A percentile compares a stretch with the other conserved stretches of the same genome.
phyloP scores from a whole-genome alignment of 2,329 filamentous ascomycete genomes.

The Aspergillus sp. region DNA sequence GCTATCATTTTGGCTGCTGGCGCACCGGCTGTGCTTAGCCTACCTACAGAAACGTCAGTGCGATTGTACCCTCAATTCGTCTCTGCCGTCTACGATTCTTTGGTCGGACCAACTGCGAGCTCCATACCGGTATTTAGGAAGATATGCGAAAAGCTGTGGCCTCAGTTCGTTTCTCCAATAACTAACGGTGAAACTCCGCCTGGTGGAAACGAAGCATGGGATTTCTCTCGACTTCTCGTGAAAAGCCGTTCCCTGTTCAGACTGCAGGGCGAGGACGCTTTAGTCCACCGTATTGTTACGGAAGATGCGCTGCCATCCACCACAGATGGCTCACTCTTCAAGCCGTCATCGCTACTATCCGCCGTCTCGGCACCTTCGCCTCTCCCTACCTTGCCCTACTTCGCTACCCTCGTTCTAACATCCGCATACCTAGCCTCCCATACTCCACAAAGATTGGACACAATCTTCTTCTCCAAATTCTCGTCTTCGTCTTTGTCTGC shows the following conservation, averaged over 20 bases:
- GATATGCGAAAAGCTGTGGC: constrained; percentile 76
- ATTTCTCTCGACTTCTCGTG: constrained; percentile 81
- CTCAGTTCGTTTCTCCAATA: constrained; percentile 77
- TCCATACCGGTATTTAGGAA: constrained; percentile 72
- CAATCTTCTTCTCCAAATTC: constrained; percentile 51
- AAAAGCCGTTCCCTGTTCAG: constrained; percentile 47
- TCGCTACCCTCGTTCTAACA: constrained; percentile 48
- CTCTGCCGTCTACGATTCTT: constrained; percentile 80
- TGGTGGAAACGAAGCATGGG: constrained; percentile 57
- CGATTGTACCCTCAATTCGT: constrained; percentile 66
- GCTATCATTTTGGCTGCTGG: constrained; percentile 67
- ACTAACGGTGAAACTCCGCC: constrained; percentile 60
- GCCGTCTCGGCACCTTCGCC: constrained; percentile 28
- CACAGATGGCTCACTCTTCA: constrained; percentile 12
- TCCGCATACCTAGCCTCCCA: constrained; percentile 50
- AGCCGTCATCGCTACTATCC: constrained; percentile 18
- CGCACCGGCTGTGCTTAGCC: constrained; percentile 37
- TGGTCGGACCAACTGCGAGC: constrained; percentile 76
- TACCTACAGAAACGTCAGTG: constrained; percentile 26
- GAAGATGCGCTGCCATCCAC: constrained; percentile 23
- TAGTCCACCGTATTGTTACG: constrained; percentile 43
- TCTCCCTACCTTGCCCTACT: constrained; percentile 44
- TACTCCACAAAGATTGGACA: constrained; percentile 48
- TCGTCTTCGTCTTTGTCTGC: constrained; percentile 44
- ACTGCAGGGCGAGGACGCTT: constrained; percentile 44